Conservation (phyloP, 331 rosid species). For the Phaseolus coccineus region DNA sequence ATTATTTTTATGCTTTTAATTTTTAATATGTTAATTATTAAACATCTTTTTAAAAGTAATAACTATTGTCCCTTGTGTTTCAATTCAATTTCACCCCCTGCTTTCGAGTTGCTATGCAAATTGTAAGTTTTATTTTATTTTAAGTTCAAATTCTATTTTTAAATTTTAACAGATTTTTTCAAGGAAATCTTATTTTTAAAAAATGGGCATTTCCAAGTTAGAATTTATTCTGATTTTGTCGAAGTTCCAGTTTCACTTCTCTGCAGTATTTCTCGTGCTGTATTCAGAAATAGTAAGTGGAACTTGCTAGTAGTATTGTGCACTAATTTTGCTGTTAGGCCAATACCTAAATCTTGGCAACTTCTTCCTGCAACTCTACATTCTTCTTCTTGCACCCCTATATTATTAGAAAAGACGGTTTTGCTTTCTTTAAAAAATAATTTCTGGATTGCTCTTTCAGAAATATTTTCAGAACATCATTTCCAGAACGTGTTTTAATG, state of each 20-base stretch:
- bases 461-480: no score
- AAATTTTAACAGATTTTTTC: background rate
- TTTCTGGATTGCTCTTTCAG: no score
- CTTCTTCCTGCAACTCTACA: no score
- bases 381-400: no score
- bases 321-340: background rate
- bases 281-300: no score
- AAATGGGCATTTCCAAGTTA: background rate
- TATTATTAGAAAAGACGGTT: no score
- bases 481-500: no score
- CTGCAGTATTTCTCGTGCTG: background rate
- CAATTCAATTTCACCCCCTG: background rate
- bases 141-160: background rate
- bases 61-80: background rate
- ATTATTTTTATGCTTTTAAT: background rate
- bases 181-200: background rate
- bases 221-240: background rate
- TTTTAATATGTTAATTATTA: background rate
- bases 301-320: background rate
- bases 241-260: background rate
- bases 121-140: background rate
- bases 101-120: no score
- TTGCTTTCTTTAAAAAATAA: no score
- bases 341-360: background rate
- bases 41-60: background rate